Evolutionary conservation across 2,329 filamentous ascomycete genomes (phyloP), one percentile per base, ranked within the genome.

Genomic region (Chaetomium olivaceum): DNA sequence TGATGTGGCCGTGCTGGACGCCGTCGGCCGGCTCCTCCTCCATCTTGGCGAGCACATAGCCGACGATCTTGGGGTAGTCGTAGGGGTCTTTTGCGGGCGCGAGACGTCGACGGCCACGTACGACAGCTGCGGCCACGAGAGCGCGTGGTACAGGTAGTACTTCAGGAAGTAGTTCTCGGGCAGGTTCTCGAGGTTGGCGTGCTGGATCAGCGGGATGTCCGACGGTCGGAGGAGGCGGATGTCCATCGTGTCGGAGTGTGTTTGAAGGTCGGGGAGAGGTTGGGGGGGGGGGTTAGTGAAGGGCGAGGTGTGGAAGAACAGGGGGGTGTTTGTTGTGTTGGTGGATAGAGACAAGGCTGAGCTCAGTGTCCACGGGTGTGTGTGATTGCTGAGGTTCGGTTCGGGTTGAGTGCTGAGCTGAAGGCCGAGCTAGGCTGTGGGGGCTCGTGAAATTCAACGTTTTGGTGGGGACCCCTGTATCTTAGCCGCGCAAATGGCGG

Each of bases 81-180:
- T 94, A 91, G 56, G 89, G 0, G 89, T 87, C 76, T 89, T 89
- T 72, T 86, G 86, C 39, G 92, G 91, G 43, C 92, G 87, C 23
- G 90, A 91, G 65, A 93, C 89, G 78, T 98, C 94, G 73, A 99
- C 93, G 72, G 95, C 95, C 64, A 99, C 94, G 80, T 93, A 98
- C 80, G 90, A 94, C 71, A 99, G 88, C 81, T 98, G 94, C 55
- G 95, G 95, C 95, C 95, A 99, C 73, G 93, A 96, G 71, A 98
- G 88, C 19, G 94, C 93, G 80, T 99, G 95, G 86, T 99, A 99
- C 75, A 99, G 89, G 83, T 99, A 99, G 85, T 99, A 99, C 86
- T 99, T 99, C 81, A 97, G 91, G 79, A 98, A 98, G 87, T 99
- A 99, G 85, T 99, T 99, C 80, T 99, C 95, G 71, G 95, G 95